phyloP scores from a whole-genome alignment of 2,329 filamentous ascomycete species.

The Exophiala calicioides region DNA sequence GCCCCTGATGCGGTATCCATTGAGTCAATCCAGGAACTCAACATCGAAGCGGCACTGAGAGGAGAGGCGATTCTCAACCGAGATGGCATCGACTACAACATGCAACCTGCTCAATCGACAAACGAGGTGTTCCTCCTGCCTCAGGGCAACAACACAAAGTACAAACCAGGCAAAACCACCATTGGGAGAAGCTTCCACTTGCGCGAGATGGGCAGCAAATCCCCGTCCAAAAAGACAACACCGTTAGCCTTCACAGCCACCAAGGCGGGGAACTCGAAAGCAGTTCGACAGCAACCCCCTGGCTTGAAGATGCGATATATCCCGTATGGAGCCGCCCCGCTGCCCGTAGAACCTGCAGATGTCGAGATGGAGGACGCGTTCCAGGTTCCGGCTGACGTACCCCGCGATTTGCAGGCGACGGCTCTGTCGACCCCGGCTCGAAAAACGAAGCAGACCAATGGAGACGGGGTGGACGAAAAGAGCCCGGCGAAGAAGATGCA shows the following conservation, averaged over 20 bases:
- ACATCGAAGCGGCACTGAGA: conserved; percentile 42
- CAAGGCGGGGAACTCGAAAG: conserved; percentile 35
- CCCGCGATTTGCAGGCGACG: conserved; percentile 4
- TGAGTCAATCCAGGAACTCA: conserved; percentile 47
- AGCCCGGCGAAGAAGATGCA: conserved; percentile 9
- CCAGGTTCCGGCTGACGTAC: conserved; percentile 8
- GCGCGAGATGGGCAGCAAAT: conserved; percentile 14
- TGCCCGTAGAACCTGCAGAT: conserved; percentile 2
- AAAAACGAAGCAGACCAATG: conserved; percentile 6
- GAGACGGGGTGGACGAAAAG: conserved; percentile 6
- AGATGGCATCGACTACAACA: conserved; percentile 40
- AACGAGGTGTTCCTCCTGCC: conserved; percentile 40
- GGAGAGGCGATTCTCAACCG: conserved; percentile 45
- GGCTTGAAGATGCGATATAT: conserved; percentile 47
- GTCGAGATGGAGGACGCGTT: conserved; percentile 21
- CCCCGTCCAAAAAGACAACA: conserved; percentile 5
- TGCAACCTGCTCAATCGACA: conserved; percentile 15
- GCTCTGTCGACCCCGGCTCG: not conserved
- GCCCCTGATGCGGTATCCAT: conserved; percentile 48
- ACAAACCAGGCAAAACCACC: conserved; percentile 21
- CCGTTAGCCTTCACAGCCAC: conserved; percentile 25
- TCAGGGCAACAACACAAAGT: conserved; percentile 29
- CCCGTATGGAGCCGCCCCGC: conserved; percentile 38
- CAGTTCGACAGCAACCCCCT: conserved; percentile 43
- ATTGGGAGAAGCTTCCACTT: conserved; percentile 32